Percentiles rank a stretch among this genome's conserved stretches.
Conservation (phyloP, 306 rosid genomes). For the Malus orientalis region DNA sequence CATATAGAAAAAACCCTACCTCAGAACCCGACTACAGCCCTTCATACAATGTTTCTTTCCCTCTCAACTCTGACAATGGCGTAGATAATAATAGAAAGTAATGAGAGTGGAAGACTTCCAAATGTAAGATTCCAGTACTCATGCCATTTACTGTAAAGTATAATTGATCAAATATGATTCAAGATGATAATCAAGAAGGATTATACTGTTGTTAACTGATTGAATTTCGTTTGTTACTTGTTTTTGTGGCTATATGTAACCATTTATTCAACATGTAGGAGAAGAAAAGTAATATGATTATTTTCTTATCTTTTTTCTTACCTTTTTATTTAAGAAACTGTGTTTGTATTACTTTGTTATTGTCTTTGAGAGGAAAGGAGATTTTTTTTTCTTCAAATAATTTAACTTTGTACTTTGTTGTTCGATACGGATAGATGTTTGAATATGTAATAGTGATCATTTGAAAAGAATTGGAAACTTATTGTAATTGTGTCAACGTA, state of each 20-base stretch:
- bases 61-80: slow-evolving; percentile 33
- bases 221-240: neutral
- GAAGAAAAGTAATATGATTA: neutral
- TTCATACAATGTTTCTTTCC: neutral
- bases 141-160: neutral
- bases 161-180: neutral
- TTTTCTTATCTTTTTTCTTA: neutral
- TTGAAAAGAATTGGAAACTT: neutral
- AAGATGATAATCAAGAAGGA: neutral
- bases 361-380: neutral
- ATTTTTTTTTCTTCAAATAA: neutral
- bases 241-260: neutral
- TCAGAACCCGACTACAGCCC: neutral
- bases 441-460: neutral
- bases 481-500: neutral
- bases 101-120: slow-evolving; percentile 88
- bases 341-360: neutral
- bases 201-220: neutral
- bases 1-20: neutral
- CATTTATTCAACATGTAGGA: neutral
- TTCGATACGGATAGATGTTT: neutral
- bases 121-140: slow-evolving; percentile 39
- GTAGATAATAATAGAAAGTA: slow-evolving; percentile 59
- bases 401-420: neutral
- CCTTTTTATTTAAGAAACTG: neutral